A percentile compares a stretch with the other conserved stretches of the same genome.
These are phyloP conservation scores for Peterozyma toletana DNA, from an alignment of 805 yeast genomes.

Conservation along the genomic window DNA sequence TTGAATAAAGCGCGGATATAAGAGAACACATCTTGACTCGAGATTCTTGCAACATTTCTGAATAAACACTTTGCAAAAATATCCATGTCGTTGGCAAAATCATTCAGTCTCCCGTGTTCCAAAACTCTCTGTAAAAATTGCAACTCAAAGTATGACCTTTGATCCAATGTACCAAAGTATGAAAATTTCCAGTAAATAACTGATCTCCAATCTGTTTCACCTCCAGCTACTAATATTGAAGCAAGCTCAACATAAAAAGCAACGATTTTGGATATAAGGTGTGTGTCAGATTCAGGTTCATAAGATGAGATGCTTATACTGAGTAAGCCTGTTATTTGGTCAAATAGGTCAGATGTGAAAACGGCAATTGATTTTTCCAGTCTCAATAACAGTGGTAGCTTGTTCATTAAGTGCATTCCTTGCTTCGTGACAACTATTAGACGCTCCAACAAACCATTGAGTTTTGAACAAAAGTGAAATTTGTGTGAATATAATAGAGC, in stretches of 20 bases:
- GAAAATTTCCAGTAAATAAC: conserved; percentile 4
- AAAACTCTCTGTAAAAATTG: conserved; percentile 1
- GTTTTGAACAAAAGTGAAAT: background rate
- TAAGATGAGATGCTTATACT: too few relatives aligned
- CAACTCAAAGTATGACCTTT: conserved; percentile 6
- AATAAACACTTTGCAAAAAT: conserved; percentile 1
- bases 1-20: conserved; percentile 1
- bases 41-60: conserved; percentile 2
- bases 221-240: background rate
- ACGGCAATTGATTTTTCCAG: too few relatives aligned
- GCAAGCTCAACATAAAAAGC: conserved; percentile 3
- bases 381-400: background rate
- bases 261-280: background rate
- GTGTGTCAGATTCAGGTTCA: too few relatives aligned
- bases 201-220: conserved; percentile 3
- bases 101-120: background rate
- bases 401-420: background rate
- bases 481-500: background rate
- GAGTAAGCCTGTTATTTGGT: too few relatives aligned
- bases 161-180: conserved; percentile 3
- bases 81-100: background rate
- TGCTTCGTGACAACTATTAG: background rate
- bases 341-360: too few relatives aligned
- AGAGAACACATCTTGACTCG: background rate
- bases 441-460: background rate